Conservation (phyloP, 176 grass and related monocot species). For the Poa annua region DNA sequence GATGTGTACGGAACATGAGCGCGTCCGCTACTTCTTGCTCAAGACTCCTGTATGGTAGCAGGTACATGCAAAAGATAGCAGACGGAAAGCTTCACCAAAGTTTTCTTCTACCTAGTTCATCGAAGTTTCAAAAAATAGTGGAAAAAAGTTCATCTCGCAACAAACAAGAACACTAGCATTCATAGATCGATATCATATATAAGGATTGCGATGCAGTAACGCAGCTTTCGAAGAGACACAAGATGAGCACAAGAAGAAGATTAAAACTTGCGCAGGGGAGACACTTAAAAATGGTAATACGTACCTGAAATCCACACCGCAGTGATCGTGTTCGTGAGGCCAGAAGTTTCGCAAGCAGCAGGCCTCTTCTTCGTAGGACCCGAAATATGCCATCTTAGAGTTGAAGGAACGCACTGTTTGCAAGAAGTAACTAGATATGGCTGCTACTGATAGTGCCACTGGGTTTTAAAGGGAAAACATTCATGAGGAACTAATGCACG, state of each 20-base stretch:
- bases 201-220: neutral
- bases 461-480: neutral
- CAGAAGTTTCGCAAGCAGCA: neutral
- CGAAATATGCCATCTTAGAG: neutral
- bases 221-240: too few relatives aligned
- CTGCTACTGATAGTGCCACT: neutral
- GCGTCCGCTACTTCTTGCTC: neutral
- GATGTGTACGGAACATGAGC: too few relatives aligned
- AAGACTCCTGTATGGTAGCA: neutral
- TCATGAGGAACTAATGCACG: neutral
- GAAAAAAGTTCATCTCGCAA: neutral
- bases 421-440: too few relatives aligned
- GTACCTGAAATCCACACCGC: constrained; percentile 2
- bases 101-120: neutral
- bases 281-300: neutral
- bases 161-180: constrained; percentile 3
- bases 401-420: neutral
- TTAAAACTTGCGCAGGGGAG: neutral
- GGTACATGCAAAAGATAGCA: constrained; percentile 10
- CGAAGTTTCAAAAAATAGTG: neutral
- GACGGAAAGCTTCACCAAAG: neutral
- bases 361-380: too few relatives aligned
- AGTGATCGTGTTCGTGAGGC: neutral
- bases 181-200: neutral
- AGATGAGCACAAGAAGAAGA: neutral